phyloP scores from a whole-genome alignment of 495 filamentous ascomycete species.

The Tuber umbilicatum region DNA sequence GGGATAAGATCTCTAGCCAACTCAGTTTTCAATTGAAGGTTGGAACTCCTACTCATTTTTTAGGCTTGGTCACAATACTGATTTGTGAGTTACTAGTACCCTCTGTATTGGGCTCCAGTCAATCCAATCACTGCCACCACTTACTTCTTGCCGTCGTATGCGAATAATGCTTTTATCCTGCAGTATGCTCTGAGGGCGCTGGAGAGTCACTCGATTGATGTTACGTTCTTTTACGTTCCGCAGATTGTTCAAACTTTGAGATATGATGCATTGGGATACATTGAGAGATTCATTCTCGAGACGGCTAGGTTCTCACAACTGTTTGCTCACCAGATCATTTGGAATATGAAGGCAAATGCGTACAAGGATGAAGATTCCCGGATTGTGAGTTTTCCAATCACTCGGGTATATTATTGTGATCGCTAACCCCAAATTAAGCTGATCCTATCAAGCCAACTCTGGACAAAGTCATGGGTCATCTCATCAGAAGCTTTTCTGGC shows the following conservation, averaged over 20 bases:
- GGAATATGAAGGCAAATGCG: slow-evolving; percentile 99
- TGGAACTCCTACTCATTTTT: slow-evolving; percentile 25
- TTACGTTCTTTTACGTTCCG: slow-evolving; percentile 97
- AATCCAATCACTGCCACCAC: slow-evolving; percentile 89
- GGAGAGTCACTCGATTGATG: slow-evolving; percentile 86
- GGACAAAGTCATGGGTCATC: slow-evolving; percentile 76
- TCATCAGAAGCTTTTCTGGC: slow-evolving; percentile 72
- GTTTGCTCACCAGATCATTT: slow-evolving; percentile 98
- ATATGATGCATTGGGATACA: slow-evolving; percentile 89
- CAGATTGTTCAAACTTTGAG: slow-evolving; percentile 96
- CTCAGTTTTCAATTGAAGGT: slow-evolving; percentile 72
- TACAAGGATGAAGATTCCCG: slow-evolving; percentile 93
- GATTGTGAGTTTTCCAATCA: slow-evolving; percentile 55
- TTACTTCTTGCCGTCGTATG: slow-evolving; percentile 84
- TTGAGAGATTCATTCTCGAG: slow-evolving; percentile 92
- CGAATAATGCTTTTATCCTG: slow-evolving; percentile 88
- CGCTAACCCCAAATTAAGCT: slow-evolving; percentile 51
- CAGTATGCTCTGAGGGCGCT: slow-evolving; percentile 96
- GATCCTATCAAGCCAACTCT: slow-evolving; percentile 88
- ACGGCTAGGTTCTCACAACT: slow-evolving; percentile 92
- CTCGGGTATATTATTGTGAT: slow-evolving; percentile 5
- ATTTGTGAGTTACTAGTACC: slow-evolving; percentile 52
- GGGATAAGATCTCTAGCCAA: slow-evolving; percentile 65
- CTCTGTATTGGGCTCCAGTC: slow-evolving; percentile 89
- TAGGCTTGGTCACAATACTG: slow-evolving; percentile 42